A percentile compares a stretch with the other conserved stretches of the same genome.
Evolutionary conservation across 2,329 filamentous ascomycete species (phyloP).

Genomic region (Nothopassalora personata): DNA sequence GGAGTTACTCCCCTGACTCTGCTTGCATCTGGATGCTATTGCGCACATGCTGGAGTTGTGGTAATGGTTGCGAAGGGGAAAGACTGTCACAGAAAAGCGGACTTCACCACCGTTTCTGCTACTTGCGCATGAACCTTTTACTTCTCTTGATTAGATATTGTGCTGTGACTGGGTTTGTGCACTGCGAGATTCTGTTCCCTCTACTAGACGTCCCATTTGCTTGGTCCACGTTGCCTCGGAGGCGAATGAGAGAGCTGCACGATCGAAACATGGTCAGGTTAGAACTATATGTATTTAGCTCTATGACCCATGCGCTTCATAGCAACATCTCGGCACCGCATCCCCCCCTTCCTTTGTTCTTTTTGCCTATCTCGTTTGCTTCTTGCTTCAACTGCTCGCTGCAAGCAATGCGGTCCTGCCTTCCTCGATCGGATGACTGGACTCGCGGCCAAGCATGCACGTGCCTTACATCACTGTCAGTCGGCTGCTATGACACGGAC

Average conservation of each 20-base stretch:
- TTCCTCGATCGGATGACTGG: not conserved
- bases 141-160: not conserved
- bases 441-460: not conserved
- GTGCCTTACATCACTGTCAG: not conserved
- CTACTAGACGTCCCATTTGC: conserved; percentile 14
- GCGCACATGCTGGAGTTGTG: not conserved
- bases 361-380: not conserved
- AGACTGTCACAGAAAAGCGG: conserved; percentile 9
- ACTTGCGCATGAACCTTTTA: not conserved
- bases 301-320: too few species aligned
- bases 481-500: too few species aligned
- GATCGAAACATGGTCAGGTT: not conserved
- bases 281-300: too few species aligned
- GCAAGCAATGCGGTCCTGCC: not conserved
- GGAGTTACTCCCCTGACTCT: conserved; percentile 18
- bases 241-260: not conserved
- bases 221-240: conserved; percentile 11
- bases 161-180: not conserved
- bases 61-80: conserved; percentile 1
- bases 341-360: not conserved
- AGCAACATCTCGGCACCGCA: not conserved
- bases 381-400: not conserved
- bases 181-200: not conserved
- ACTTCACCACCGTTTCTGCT: conserved; percentile 17
- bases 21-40: conserved; percentile 2